Base-by-base conservation (phyloP, 345 rosid genomes). In the Citrus maxima region DNA sequence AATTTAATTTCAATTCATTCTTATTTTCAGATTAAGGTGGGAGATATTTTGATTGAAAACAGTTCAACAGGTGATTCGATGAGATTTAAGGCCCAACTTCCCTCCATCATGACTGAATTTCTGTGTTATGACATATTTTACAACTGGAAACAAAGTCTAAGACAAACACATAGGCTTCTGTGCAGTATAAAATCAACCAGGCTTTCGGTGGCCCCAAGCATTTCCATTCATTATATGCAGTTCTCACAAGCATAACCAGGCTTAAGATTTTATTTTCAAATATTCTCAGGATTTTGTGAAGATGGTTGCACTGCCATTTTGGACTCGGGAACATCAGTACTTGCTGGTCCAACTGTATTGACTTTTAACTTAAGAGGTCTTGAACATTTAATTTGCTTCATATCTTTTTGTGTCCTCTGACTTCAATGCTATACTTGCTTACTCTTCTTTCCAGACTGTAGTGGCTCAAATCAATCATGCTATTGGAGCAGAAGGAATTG, bases 271-370 rank as follows among this genome's bases (percentile, higher is more conserved):
- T 72, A 10, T 21, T 19, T 60, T 58, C 66, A 70, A 72, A 49
- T 59, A 80, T 65, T 77, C 89, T 77, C 89, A 90, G 90, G 90
- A 81, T 58, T 84, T 7, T 90, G 90, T 68, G 51, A 46, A 32
- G 5, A 28, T 32, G 86, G 88, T 8, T 90, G 93, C 62, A 70
- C 78, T 42, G 93, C 93, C 38, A 79, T 88, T 82, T 77, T 88
- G 85, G 93, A 90, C 78, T 84, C 93, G 4, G 91, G 90, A 64
- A 80, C 89, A 58, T 80, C 91, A 19, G 81, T 87, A 30, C 71
- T 88, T 68, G 89, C 91, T 76, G 93, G 93, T 78, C 93, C 93
- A 85, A 84, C 91, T 79, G 91, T 90, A 88, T 78, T 10, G 60
- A 21, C 67, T 82, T 79, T 30, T 58, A 5, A 22, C 79, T 51